Conservation (phyloP, 1,284 basidiomycete genomes). For the Apiotrichum akiyoshidainum region DNA sequence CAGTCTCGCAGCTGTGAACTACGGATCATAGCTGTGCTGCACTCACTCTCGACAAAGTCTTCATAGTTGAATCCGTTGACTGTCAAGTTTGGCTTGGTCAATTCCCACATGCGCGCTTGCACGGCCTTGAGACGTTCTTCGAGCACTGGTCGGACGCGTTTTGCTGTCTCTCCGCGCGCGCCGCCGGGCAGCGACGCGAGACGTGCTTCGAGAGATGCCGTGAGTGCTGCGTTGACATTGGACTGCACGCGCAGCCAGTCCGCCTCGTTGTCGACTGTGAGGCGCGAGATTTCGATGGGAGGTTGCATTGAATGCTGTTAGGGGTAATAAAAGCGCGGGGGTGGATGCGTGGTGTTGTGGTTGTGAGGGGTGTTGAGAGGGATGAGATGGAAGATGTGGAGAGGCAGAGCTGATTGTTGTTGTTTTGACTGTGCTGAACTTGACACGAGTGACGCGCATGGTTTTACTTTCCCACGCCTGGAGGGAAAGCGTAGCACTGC, state of each 20-base stretch:
- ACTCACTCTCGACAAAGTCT: slow-evolving; percentile 56
- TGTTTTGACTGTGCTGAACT: neutral
- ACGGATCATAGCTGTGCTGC: neutral
- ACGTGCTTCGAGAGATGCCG: slow-evolving; percentile 32
- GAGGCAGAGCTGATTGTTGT: neutral
- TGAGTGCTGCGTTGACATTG: slow-evolving; percentile 31
- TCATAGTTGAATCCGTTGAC: slow-evolving; percentile 75
- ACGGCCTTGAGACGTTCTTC: slow-evolving; percentile 39
- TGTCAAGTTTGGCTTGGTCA: slow-evolving; percentile 66
- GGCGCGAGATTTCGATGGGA: slow-evolving; percentile 7
- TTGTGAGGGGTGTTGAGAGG: slow-evolving; percentile 2
- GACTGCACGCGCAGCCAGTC: slow-evolving; percentile 45
- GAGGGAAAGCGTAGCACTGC: no score
- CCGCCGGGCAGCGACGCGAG: slow-evolving; percentile 40
- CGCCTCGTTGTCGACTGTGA: slow-evolving; percentile 41
- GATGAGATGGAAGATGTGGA: no score
- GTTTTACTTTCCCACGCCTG: no score
- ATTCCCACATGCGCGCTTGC: slow-evolving; percentile 52
- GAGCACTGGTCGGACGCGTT: slow-evolving; percentile 35
- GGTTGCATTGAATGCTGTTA: neutral
- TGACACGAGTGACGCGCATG: neutral
- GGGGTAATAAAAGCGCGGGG: no score
- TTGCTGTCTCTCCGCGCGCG: slow-evolving; percentile 31
- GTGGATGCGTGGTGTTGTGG: no score
- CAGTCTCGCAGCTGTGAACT: neutral